Base-by-base conservation (phyloP, 2,329 filamentous ascomycete species). In the Diaporthe aspalathi region DNA sequence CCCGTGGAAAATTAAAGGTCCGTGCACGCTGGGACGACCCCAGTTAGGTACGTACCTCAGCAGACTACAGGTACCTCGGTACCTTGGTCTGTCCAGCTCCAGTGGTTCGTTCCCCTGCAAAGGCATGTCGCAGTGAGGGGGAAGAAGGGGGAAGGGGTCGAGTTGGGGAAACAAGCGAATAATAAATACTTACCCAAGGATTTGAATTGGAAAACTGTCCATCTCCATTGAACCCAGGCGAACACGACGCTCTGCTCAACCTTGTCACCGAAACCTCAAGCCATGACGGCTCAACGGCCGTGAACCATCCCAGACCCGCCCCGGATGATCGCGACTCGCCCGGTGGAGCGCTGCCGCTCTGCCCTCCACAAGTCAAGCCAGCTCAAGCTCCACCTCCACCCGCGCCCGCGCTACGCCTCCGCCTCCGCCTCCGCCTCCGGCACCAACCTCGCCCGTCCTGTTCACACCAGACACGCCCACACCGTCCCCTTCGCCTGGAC, bases 241-340 rank as follows among this genome's bases (percentile, higher is more conserved):
- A 22, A n/a, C 60, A 24, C 45, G 20, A 24, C 60, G 38, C 17
- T 49, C 57, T 35, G 40, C 40, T 63, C 57, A 22, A n/a, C 43
- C n/a, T 50, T 32, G 32, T 32, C 43, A 24, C 29, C 20, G 43
- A 32, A 47, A 63, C 38, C 27, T 49, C 49, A 1, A 45, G 38
- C 50, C 54, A 29, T 47, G 53, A 71, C 29, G 22, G 45, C 53
- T 52, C 45, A 63, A 45, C 54, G 49, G 70, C 53, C 20, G 68
- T 68, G 70, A 66, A 40, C 63, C 35, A 40, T 60, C 43, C 17
- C 47, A 52, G 71, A 66, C 65, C 56, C 68, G 69, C 71, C 57
- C 71, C 43, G 57, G 69, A 73, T 73, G 72, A 73, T 69, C 65
- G 56, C 52, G 67, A 60, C 65, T 68, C 40, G 63, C 69, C 54